Evolutionary conservation across 768 basidiomycete genomes (phyloP).

Genomic region (Rhodosporidiobolus sp.): DNA sequence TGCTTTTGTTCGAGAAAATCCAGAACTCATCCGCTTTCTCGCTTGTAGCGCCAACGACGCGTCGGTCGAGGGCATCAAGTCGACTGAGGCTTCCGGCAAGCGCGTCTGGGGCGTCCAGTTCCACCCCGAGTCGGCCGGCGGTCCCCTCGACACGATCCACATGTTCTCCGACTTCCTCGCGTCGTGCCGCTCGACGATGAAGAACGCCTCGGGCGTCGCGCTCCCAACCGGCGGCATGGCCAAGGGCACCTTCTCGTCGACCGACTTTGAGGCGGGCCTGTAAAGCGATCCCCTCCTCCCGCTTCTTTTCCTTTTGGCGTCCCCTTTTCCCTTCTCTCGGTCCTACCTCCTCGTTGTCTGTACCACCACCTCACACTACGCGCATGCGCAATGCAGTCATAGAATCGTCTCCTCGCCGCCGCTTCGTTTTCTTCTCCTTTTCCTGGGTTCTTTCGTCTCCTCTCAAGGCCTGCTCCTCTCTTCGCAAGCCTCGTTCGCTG

Average conservation of each 20-base stretch:
- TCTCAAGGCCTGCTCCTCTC: too few species aligned
- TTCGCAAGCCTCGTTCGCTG: too few species aligned
- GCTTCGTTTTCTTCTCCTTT: too few species aligned
- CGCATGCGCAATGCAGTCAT: background rate
- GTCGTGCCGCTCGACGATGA: background rate
- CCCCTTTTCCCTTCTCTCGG: background rate
- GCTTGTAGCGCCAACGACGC: conserved; percentile 59
- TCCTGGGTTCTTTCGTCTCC: too few species aligned
- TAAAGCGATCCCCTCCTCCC: background rate
- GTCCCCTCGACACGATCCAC: conserved; percentile 89
- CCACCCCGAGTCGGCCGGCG: conserved; percentile 69
- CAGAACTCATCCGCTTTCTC: background rate
- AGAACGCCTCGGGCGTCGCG: conserved; percentile 11
- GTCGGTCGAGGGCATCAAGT: conserved; percentile 97
- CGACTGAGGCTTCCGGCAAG: conserved; percentile 80
- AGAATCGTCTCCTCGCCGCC: background rate
- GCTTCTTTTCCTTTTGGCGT: too few species aligned
- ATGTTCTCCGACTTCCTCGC: conserved; percentile 51
- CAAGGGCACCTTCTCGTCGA: conserved; percentile 23
- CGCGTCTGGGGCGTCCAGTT: conserved; percentile 98
- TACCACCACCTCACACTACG: too few species aligned
- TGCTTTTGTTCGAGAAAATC: background rate
- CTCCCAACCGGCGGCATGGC: conserved; percentile 22
- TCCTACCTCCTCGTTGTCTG: background rate
- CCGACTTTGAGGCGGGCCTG: conserved; percentile 17